Evolutionary conservation across 108 stramenopile species (phyloP).

Genomic region (Epithemia pelagica): DNA sequence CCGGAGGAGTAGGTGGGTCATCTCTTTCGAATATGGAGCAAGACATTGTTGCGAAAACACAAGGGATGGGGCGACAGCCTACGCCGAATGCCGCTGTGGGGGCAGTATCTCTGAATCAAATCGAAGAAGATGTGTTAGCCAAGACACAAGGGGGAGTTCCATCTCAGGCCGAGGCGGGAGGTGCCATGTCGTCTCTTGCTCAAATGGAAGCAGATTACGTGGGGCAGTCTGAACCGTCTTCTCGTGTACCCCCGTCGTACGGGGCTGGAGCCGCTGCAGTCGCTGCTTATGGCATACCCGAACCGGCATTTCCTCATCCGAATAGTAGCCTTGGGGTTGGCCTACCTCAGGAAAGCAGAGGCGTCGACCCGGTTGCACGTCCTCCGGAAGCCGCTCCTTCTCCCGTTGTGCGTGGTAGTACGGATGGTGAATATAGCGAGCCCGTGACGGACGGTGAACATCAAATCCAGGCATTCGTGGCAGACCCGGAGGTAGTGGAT

Average conservation of each 20-base stretch:
- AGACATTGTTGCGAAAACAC: background rate
- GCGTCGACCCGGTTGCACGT: too few species aligned
- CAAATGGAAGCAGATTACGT: background rate
- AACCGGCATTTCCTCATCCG: too few species aligned
- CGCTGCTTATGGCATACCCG: too few species aligned
- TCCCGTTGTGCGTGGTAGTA: background rate
- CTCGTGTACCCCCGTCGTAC: too few species aligned
- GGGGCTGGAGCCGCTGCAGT: too few species aligned
- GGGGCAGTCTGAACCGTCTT: background rate
- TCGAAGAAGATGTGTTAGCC: background rate
- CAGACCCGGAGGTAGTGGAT: constrained; percentile 16
- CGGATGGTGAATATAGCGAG: background rate
- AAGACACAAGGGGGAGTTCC: background rate
- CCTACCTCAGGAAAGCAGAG: too few species aligned
- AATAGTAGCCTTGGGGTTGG: too few species aligned
- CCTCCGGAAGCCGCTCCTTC: background rate
- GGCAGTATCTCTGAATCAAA: background rate
- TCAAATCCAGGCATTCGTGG: constrained; percentile 16
- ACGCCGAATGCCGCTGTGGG: too few species aligned
- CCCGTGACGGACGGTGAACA: background rate
- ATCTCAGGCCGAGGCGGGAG: background rate
- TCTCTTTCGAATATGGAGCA: background rate
- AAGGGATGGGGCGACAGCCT: too few species aligned
- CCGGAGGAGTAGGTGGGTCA: background rate
- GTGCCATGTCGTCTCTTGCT: background rate